Percentiles rank a stretch among this genome's conserved stretches.
phyloP scores from a whole-genome alignment of 176 grass and related monocot genomes.

The Melocanna baccifera region DNA sequence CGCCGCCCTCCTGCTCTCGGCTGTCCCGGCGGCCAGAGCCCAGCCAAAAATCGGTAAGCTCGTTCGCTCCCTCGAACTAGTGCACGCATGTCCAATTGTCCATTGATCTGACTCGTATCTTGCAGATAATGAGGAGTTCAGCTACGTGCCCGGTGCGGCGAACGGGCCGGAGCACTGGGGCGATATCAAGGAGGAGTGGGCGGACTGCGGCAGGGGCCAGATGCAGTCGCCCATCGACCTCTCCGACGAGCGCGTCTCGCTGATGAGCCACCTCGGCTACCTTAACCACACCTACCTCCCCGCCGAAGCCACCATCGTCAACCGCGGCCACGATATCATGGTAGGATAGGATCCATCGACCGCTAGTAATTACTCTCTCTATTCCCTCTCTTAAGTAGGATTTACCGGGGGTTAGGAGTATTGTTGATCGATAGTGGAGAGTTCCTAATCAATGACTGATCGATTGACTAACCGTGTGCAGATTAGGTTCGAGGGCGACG shows the following conservation, averaged over 20 bases:
- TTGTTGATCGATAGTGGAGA: neutral
- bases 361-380: neutral
- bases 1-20: neutral
- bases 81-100: neutral
- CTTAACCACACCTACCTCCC: conserved; percentile 54
- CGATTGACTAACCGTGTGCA: conserved; percentile 2
- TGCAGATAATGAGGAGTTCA: conserved; percentile 59
- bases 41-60: conserved; percentile 34
- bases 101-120: neutral
- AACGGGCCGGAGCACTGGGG: conserved; percentile 68
- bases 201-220: conserved; percentile 41
- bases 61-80: neutral
- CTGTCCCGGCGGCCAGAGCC: conserved; percentile 24
- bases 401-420: neutral
- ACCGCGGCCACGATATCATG: conserved; percentile 79
- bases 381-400: neutral
- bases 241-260: conserved; percentile 16
- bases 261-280: conserved; percentile 35
- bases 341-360: neutral
- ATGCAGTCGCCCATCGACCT: conserved; percentile 81
- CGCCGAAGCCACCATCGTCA: conserved; percentile 41
- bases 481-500: conserved; percentile 43
- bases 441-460: neutral
- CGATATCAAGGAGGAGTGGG: conserved; percentile 55
- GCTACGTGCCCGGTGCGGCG: conserved; percentile 32